Conservation (phyloP, 1,139 yeast species). For the Geotrichum klebahnii region DNA sequence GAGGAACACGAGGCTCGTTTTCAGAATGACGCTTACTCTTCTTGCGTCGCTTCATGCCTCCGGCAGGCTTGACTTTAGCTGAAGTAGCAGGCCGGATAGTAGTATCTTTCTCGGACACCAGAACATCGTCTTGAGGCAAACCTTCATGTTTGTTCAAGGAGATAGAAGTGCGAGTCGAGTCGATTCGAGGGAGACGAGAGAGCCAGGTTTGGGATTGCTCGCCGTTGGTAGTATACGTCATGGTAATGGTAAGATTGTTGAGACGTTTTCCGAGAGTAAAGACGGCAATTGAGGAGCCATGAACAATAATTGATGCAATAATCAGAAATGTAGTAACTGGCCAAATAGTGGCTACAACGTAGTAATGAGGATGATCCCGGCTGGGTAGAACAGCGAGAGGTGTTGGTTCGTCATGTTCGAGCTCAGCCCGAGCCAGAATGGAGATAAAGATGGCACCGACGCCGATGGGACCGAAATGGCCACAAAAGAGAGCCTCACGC, state of each 20-base stretch:
- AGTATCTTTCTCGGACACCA: slow-evolving; percentile 4
- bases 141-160: slow-evolving; percentile 81
- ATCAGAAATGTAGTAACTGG: slow-evolving; percentile 85
- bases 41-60: slow-evolving; percentile 61
- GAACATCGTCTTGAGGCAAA: slow-evolving; percentile 39
- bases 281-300: slow-evolving; percentile 96
- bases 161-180: slow-evolving; percentile 65
- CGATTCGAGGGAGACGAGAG: slow-evolving; percentile 78
- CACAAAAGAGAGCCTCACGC: slow-evolving; percentile 94
- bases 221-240: slow-evolving; percentile 72
- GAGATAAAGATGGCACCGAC: slow-evolving; percentile 95
- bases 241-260: slow-evolving; percentile 87
- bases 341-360: slow-evolving; percentile 74
- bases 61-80: slow-evolving; percentile 60
- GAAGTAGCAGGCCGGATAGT: slow-evolving; percentile 7
- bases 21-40: slow-evolving; percentile 34
- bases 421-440: slow-evolving; percentile 73
- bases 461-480: slow-evolving; percentile 98
- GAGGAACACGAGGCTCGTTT: slow-evolving; percentile 32
- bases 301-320: slow-evolving; percentile 82
- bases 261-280: slow-evolving; percentile 82
- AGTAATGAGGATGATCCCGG: slow-evolving; percentile 56
- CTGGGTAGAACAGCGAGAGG: slow-evolving; percentile 56
- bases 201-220: slow-evolving; percentile 74
- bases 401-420: slow-evolving; percentile 60